phyloP scores from a whole-genome alignment of 495 filamentous ascomycete genomes.

The Friedmanniomyces endolithicus region DNA sequence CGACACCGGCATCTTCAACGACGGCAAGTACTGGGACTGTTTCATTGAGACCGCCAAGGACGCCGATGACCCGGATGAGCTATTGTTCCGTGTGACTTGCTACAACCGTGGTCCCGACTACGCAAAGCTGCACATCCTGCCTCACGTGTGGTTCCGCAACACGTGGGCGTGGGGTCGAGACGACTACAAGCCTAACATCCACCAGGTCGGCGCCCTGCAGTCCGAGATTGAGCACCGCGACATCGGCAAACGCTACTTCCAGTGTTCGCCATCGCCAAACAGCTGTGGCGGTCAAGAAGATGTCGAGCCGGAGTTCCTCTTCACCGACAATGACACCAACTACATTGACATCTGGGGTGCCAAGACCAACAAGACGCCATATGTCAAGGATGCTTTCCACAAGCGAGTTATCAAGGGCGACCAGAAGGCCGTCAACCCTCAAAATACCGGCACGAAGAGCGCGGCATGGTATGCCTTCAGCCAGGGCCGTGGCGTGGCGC shows the following conservation, averaged over 20 bases:
- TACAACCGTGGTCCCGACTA: slow-evolving; percentile 90
- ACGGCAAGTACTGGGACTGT: slow-evolving; percentile 91
- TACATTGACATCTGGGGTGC: slow-evolving; percentile 57
- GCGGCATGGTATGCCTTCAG: slow-evolving; percentile 89
- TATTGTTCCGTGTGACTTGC: slow-evolving; percentile 87
- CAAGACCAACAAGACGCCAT: slow-evolving; percentile 60
- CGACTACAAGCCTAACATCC: slow-evolving; percentile 64
- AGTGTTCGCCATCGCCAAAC: slow-evolving; percentile 81
- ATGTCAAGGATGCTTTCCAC: slow-evolving; percentile 94
- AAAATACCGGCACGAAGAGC: slow-evolving; percentile 69
- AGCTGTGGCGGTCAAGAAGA: slow-evolving; percentile 65
- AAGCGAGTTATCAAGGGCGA: slow-evolving; percentile 71
- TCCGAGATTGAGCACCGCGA: slow-evolving; percentile 62
- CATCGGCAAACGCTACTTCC: slow-evolving; percentile 69
- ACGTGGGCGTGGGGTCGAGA: slow-evolving; percentile 90
- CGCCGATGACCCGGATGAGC: slow-evolving; percentile 71
- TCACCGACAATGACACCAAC: slow-evolving; percentile 94
- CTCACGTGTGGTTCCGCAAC: slow-evolving; percentile 93
- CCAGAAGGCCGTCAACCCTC: slow-evolving; percentile 69
- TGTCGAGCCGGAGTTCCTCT: slow-evolving; percentile 68
- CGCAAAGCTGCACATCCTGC: slow-evolving; percentile 82
- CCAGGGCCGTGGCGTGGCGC: slow-evolving; percentile 70
- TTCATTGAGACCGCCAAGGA: slow-evolving; percentile 95
- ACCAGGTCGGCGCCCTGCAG: slow-evolving; percentile 47
- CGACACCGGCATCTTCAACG: slow-evolving; percentile 84